Base-by-base conservation (phyloP, 164 flowering plant genomes). In the Tetracentron sinense region DNA sequence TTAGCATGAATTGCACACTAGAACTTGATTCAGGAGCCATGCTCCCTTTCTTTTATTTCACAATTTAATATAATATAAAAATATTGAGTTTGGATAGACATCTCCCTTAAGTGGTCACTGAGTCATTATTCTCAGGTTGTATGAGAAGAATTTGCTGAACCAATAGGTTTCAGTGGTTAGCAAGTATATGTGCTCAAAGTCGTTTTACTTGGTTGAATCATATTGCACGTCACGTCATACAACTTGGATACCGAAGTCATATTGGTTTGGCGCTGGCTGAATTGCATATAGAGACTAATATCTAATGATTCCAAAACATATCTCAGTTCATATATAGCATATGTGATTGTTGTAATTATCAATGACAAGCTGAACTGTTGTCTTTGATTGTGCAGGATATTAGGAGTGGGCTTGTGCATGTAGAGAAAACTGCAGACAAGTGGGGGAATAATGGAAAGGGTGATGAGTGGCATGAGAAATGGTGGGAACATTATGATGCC, bases 401-500 rank as follows among this genome's bases (percentile, higher is more conserved):
- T 33, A 44, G 15, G 10, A 42, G 67, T 67, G 97, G 92, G 28
- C 74, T 84, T 69, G 46, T 79, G 56, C 77, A 82, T 61, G 60
- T 88, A 27, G 90, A 88, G 84, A 88, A 84, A 72, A 78, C 84
- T 69, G 92, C 95, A 60, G 92, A 86, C 70, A 88, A 88, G 69
- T 88, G 92, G 92, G 95, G 90, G 27, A 84, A 73, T 76, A 88
- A 83, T 54, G 89, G 86, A 44, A 65, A 69, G 42, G 91, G 83
- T 35, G 81, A 72, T 1, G 83, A 84, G 73, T 88, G 95, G 95
- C 89, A 82, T 19, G 95, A 88, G 73, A 71, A 86, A 71, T 88
- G 99, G 99, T 84, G 82, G 82, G 99, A 94, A 74, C 82, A 82
- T 54, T 88, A 91, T 69, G 84, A 81, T 77, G 85, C 86, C 21